Evolutionary conservation across 768 basidiomycete species (phyloP).

Genomic region (Sutorius australiensis): DNA sequence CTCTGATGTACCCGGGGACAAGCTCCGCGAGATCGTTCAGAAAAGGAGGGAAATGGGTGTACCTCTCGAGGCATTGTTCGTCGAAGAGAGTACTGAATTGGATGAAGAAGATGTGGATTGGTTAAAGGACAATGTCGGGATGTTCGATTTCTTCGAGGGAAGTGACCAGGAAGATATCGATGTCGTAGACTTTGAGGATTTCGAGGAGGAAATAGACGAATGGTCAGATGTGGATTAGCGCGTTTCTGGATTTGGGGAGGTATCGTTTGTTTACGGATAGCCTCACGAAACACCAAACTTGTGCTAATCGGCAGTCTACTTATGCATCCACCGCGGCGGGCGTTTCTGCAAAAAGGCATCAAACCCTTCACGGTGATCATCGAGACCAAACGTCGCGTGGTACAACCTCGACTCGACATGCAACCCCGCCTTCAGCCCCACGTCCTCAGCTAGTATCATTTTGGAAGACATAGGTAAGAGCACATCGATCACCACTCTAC

Average conservation of each 20-base stretch:
- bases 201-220: conserved; percentile 6
- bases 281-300: background rate
- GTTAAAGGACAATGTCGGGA: conserved; percentile 48
- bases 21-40: conserved; percentile 45
- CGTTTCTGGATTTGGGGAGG: background rate
- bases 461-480: no score
- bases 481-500: no score
- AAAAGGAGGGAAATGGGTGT: conserved; percentile 39
- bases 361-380: conserved; percentile 46
- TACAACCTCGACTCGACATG: conserved; percentile 47
- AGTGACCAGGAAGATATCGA: conserved; percentile 40
- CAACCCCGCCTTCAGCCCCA: conserved; percentile 43
- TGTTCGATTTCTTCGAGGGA: conserved; percentile 54
- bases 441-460: conserved; percentile 38
- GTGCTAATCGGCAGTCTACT: conserved; percentile 20
- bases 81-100: conserved; percentile 46
- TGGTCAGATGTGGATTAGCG: conserved; percentile 15
- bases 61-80: conserved; percentile 43
- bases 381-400: conserved; percentile 48
- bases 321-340: conserved; percentile 39
- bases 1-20: conserved; percentile 38
- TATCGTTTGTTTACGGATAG: background rate
- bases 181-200: conserved; percentile 26
- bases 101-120: conserved; percentile 42
- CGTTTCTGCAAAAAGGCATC: conserved; percentile 47